phyloP scores from a whole-genome alignment of 768 basidiomycete genomes.

The Termitomyces sp. region DNA sequence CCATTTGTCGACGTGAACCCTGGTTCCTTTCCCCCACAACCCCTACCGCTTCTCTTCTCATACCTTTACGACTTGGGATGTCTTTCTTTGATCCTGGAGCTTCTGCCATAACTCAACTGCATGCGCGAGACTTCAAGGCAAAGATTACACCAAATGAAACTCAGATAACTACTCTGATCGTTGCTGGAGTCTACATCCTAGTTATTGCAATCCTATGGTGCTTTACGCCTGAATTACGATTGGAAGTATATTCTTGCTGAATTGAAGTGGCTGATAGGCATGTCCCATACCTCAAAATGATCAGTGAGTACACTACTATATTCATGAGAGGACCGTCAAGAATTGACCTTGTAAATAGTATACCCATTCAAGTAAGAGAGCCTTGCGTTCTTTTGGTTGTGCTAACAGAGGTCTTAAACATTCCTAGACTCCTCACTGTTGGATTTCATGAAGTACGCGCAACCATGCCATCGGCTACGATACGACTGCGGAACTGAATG shows the following conservation, averaged over 20 bases:
- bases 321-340: not conserved
- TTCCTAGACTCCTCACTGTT: conserved; percentile 68
- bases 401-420: not conserved
- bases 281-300: conserved; percentile 4
- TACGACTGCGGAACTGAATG: not conserved
- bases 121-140: conserved; percentile 36
- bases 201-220: conserved; percentile 81
- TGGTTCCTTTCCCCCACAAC: not conserved
- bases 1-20: too few relatives aligned
- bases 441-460: conserved; percentile 81
- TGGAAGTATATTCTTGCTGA: not conserved
- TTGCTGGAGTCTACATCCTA: conserved; percentile 72
- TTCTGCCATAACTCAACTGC: conserved; percentile 15
- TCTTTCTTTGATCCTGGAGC: conserved; percentile 3
- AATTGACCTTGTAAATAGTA: conserved; percentile 41
- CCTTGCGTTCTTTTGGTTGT: not conserved
- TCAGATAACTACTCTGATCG: conserved; percentile 73
- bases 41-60: not conserved
- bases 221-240: conserved; percentile 14
- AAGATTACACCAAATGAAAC: conserved; percentile 64
- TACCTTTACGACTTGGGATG: conserved; percentile 8
- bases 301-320: conserved; percentile 38
- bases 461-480: not conserved
- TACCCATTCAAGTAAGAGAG: conserved; percentile 94
- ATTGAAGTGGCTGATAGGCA: not conserved